Conservation (phyloP, 2,329 filamentous ascomycete species). For the Penicillium hordei region DNA sequence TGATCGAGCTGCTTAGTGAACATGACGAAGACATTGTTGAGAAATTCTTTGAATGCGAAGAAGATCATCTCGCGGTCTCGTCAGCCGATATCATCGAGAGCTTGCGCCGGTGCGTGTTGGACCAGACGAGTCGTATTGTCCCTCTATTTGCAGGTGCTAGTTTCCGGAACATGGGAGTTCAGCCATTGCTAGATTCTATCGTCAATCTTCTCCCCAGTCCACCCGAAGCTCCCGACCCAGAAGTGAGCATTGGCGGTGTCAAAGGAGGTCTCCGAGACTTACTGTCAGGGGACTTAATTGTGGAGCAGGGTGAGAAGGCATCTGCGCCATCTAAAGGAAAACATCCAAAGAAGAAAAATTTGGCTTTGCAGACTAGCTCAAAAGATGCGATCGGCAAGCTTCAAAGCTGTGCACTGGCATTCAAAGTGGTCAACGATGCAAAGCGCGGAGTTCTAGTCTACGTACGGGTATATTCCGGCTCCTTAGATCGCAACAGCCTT, state of each 20-base stretch:
- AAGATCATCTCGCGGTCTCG: constrained; percentile 68
- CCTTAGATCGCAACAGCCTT: constrained; percentile 68
- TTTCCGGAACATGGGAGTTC: constrained; percentile 90
- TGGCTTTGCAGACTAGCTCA: constrained; percentile 47
- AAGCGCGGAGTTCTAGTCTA: constrained; percentile 87
- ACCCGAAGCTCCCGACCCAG: constrained; percentile 72
- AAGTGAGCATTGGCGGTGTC: constrained; percentile 65
- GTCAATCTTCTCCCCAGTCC: constrained; percentile 85
- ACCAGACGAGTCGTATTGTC: constrained; percentile 67
- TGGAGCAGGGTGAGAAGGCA: constrained; percentile 37
- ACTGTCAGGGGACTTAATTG: constrained; percentile 47
- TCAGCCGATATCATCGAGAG: constrained; percentile 67
- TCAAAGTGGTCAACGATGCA: constrained; percentile 91
- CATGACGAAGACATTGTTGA: constrained; percentile 85
- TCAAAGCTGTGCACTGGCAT: constrained; percentile 68
- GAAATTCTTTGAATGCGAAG: constrained; percentile 73
- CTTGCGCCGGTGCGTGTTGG: constrained; percentile 70
- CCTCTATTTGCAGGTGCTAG: constrained; percentile 90
- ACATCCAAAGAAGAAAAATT: constrained; percentile 42
- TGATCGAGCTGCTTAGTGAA: constrained; percentile 83
- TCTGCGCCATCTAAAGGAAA: constrained; percentile 38
- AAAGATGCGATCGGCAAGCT: constrained; percentile 58
- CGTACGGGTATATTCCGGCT: constrained; percentile 86
- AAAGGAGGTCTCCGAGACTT: constrained; percentile 56
- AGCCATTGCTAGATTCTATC: constrained; percentile 85